Conservation (phyloP, 2,329 filamentous ascomycete genomes). For the Colletotrichum melonis region DNA sequence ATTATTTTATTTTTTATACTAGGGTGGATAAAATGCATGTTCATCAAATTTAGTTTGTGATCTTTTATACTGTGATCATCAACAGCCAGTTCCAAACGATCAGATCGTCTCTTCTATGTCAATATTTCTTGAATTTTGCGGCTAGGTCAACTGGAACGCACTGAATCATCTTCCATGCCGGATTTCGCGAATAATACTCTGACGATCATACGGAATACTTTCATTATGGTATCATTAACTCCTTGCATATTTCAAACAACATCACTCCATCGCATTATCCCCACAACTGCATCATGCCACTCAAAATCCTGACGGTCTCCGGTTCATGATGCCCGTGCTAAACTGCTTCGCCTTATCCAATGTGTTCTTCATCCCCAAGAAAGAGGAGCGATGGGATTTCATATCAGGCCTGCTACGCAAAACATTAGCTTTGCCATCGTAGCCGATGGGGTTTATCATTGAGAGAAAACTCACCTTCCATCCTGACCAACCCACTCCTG, state of each 20-base stretch:
- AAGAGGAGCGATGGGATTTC: conserved; percentile 29
- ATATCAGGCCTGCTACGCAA: conserved; percentile 17
- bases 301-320: conserved; percentile 31
- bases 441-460: no score
- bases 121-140: no score
- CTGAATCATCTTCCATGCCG: neutral
- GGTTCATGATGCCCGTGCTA: conserved; percentile 32
- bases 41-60: no score
- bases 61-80: no score
- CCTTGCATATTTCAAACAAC: neutral
- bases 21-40: no score
- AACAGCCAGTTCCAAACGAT: no score
- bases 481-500: conserved; percentile 24
- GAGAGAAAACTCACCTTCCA: conserved; percentile 1
- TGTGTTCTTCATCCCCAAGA: conserved; percentile 35
- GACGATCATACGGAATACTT: neutral
- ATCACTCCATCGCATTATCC: no score
- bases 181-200: neutral
- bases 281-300: no score
- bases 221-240: neutral
- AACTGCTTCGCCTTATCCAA: conserved; percentile 33
- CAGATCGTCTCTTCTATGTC: no score
- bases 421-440: neutral
- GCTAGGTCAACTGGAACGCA: neutral
- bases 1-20: no score